These are phyloP conservation scores for Pseudoneurospora amorphoporcata DNA, from an alignment of 495 filamentous ascomycete genomes.

Conservation along the genomic window DNA sequence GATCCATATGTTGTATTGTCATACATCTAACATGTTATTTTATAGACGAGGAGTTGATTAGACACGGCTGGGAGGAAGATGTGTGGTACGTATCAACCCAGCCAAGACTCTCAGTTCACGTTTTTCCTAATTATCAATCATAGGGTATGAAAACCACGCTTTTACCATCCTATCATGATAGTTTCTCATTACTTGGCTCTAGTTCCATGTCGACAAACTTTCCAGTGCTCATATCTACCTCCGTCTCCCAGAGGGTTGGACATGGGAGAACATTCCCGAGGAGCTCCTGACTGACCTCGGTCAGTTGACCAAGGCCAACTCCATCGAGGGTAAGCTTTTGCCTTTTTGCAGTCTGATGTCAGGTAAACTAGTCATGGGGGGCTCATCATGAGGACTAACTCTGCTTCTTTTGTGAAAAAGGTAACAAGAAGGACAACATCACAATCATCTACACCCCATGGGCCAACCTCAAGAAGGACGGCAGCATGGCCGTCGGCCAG, in stretches of 20 bases:
- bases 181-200: slow-evolving; percentile 1
- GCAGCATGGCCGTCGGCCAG: slow-evolving; percentile 91
- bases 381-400: background rate
- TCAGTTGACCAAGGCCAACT: slow-evolving; percentile 96
- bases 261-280: slow-evolving; percentile 73
- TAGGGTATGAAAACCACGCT: slow-evolving; percentile 1
- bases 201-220: slow-evolving; percentile 98
- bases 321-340: slow-evolving; percentile 68
- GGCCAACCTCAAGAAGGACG: slow-evolving; percentile 92
- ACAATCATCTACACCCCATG: slow-evolving; percentile 96
- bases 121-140: background rate
- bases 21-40: slow-evolving; percentile 13
- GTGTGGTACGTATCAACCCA: slow-evolving; percentile 57
- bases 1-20: slow-evolving; percentile 4
- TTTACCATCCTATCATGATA: background rate
- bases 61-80: slow-evolving; percentile 86
- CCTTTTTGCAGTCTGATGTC: background rate
- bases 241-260: slow-evolving; percentile 66
- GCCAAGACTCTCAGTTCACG: background rate
- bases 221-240: slow-evolving; percentile 95
- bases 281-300: slow-evolving; percentile 76
- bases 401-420: slow-evolving; percentile 22
- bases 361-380: background rate
- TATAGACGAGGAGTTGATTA: slow-evolving; percentile 90
- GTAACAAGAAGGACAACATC: slow-evolving; percentile 98